Evolutionary conservation across 257 asterid genomes (phyloP).

Genomic region (Ehretia macrophylla): DNA sequence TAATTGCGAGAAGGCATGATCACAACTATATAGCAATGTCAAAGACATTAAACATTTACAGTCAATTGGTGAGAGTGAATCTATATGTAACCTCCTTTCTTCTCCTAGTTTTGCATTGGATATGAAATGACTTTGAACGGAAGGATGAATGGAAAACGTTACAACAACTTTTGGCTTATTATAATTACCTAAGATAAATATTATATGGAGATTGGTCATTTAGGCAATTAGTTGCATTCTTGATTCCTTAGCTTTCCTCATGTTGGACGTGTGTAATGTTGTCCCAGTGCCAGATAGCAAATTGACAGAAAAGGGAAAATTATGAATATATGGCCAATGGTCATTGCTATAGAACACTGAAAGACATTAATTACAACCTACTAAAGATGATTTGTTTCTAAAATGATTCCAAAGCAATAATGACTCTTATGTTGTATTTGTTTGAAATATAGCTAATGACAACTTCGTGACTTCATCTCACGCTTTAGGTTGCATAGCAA

Average conservation of each 20-base stretch:
- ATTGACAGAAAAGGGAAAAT: conserved; percentile 15
- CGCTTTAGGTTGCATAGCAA: conserved; percentile 1
- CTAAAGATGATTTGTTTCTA: conserved; percentile 30
- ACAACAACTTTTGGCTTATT: conserved; percentile 19
- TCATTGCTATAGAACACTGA: conserved; percentile 15
- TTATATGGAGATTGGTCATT: conserved; percentile 12
- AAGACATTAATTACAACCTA: conserved; percentile 35
- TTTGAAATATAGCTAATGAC: conserved; percentile 25
- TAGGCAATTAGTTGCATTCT: conserved; percentile 18
- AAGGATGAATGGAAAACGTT: conserved; percentile 10
- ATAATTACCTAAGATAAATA: conserved; percentile 10
- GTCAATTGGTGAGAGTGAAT: no score
- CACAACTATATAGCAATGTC: no score
- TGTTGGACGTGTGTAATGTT: conserved; percentile 19
- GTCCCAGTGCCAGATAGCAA: conserved; percentile 6
- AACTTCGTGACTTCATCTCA: conserved; percentile 15
- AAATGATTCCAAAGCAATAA: conserved; percentile 26
- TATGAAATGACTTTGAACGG: neutral
- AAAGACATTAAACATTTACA: no score
- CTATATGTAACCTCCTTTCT: neutral
- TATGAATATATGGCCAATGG: conserved; percentile 21
- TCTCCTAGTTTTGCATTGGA: conserved; percentile 7
- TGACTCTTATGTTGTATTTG: conserved; percentile 19
- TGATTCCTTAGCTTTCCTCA: conserved; percentile 27
- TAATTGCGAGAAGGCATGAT: no score